Percentiles rank a stretch among this genome's conserved stretches.
phyloP scores from a whole-genome alignment of 108 stramenopile species.

The Conticribra weissflogii region DNA sequence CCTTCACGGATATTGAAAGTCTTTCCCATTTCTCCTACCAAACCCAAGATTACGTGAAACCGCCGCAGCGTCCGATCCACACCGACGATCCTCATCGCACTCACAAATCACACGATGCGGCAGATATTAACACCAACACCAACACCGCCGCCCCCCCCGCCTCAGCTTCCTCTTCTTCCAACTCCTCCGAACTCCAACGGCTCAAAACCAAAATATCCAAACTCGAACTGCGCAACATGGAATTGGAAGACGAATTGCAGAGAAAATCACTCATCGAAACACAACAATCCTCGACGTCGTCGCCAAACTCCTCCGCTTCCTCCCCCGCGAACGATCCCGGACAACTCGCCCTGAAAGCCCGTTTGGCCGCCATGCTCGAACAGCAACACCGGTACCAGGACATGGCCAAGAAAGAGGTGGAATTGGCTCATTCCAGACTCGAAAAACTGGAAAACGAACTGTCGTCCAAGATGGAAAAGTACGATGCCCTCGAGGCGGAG shows the following conservation, averaged over 20 bases:
- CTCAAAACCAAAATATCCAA: neutral
- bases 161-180: too few species aligned
- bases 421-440: neutral
- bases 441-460: constrained; percentile 16
- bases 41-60: too few species aligned
- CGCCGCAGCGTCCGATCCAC: too few species aligned
- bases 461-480: constrained; percentile 1
- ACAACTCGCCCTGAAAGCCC: constrained; percentile 4
- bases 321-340: neutral
- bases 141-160: too few species aligned
- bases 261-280: neutral
- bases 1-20: too few species aligned
- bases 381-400: constrained; percentile 13
- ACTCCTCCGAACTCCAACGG: neutral
- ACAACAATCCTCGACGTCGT: too few species aligned
- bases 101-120: neutral
- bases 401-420: constrained; percentile 17
- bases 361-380: constrained; percentile 14
- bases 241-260: neutral
- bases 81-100: too few species aligned
- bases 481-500: constrained; percentile 15
- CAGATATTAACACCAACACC: too few species aligned
- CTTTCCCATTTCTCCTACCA: too few species aligned
- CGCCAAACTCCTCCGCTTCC: neutral
- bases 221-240: constrained; percentile 9